A percentile compares a stretch with the other conserved stretches of the same genome.
Conservation (phyloP, 2,329 filamentous ascomycete species). For the Teratosphaeria destructans region DNA sequence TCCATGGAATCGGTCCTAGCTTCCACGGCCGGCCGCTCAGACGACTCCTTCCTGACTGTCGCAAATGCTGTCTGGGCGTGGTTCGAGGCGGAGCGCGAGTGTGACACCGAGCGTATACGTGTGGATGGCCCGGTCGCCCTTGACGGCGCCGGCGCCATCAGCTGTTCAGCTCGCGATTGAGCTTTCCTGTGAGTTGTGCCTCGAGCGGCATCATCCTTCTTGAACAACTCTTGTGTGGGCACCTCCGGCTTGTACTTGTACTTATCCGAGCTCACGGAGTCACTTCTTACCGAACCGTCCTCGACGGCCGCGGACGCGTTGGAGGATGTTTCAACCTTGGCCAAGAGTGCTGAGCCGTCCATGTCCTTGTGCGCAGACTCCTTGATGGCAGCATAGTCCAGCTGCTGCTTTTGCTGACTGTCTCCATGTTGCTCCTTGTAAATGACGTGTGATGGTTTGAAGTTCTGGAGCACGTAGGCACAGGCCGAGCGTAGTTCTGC, state of each 20-base stretch:
- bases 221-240: constrained; percentile 14
- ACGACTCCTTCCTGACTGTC: constrained; percentile 19
- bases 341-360: constrained; percentile 1
- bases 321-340: constrained; percentile 3
- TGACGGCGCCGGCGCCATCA: constrained; percentile 13
- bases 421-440: constrained; percentile 21
- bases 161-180: constrained; percentile 17
- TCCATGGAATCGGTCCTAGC: constrained; percentile 16
- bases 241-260: constrained; percentile 11
- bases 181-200: constrained; percentile 7
- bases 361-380: constrained; percentile 1
- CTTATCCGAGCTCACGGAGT: constrained; percentile 8
- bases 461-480: constrained; percentile 31
- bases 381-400: constrained; percentile 26
- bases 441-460: constrained; percentile 25
- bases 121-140: constrained; percentile 1
- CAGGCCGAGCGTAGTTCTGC: constrained; percentile 37
- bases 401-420: constrained; percentile 15
- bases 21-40: constrained; percentile 19
- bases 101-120: constrained; percentile 14
- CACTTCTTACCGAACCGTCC: constrained; percentile 1
- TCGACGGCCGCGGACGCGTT: constrained; percentile 6
- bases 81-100: constrained; percentile 13
- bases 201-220: constrained; percentile 1
- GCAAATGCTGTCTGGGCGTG: constrained; percentile 12